These are phyloP conservation scores for Alternaria sp. DNA, from an alignment of 2,329 filamentous ascomycete species.

Conservation along the genomic window DNA sequence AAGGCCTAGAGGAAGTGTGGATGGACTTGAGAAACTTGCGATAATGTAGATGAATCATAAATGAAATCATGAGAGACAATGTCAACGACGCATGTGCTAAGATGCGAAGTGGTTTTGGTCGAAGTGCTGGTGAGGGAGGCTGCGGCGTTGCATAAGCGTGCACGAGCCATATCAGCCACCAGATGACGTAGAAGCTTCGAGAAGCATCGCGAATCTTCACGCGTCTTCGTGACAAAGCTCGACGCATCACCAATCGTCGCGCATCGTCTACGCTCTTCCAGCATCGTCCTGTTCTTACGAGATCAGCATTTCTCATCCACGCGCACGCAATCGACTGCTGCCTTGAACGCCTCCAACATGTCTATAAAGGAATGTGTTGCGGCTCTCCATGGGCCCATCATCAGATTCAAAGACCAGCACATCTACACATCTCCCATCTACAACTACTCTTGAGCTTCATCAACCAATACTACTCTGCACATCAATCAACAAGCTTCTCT, in stretches of 20 bases:
- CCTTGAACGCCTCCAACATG: constrained; percentile 36
- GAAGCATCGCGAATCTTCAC: constrained; percentile 33
- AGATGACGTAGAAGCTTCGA: constrained; percentile 32
- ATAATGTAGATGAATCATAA: neutral
- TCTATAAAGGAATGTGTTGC: constrained; percentile 40
- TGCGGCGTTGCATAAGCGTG: constrained; percentile 32
- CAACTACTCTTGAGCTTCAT: constrained; percentile 29
- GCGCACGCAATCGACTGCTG: constrained; percentile 36
- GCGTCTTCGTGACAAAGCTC: constrained; percentile 32
- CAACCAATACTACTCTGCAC: constrained; percentile 14
- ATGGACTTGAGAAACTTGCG: accelerated
- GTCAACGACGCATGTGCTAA: accelerated
- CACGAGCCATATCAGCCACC: constrained; percentile 6
- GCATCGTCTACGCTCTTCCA: constrained; percentile 36
- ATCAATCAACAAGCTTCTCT: constrained; percentile 6
- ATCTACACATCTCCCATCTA: constrained; percentile 33
- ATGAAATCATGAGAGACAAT: neutral
- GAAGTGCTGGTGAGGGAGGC: neutral
- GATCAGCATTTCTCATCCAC: constrained; percentile 39
- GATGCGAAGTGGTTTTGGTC: neutral
- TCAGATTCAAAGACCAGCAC: constrained; percentile 32
- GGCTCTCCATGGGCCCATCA: constrained; percentile 31
- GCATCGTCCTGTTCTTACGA: constrained; percentile 36
- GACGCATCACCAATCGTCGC: constrained; percentile 36
- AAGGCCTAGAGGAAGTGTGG: constrained; percentile 19